Percentiles rank a stretch among this genome's conserved stretches.
These are phyloP conservation scores for Nasturtium officinale DNA, from an alignment of 345 rosid genomes.

Conservation along the genomic window DNA sequence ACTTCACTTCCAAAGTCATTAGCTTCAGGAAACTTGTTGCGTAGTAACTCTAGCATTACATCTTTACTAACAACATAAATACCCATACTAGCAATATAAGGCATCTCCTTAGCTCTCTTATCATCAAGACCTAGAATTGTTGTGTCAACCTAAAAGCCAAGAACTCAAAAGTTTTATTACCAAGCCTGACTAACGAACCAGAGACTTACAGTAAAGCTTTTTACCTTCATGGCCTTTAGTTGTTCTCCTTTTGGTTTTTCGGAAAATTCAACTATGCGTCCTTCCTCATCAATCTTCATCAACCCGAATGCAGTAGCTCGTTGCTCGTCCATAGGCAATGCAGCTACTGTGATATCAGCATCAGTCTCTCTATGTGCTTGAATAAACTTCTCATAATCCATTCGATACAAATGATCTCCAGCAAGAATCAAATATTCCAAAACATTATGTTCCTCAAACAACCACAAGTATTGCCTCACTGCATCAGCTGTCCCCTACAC, in stretches of 20 bases:
- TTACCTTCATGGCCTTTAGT: slow-evolving; percentile 85
- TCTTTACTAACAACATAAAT: slow-evolving; percentile 91
- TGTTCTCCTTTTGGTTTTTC: slow-evolving; percentile 97
- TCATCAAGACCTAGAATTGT: slow-evolving; percentile 94
- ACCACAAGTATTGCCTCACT: slow-evolving; percentile 92
- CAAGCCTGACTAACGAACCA: neutral
- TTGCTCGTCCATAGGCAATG: slow-evolving; percentile 88
- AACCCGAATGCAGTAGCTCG: slow-evolving; percentile 94
- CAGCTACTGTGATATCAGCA: slow-evolving; percentile 98
- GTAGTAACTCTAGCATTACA: slow-evolving; percentile 79
- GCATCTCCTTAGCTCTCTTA: slow-evolving; percentile 91
- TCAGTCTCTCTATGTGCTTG: slow-evolving; percentile 97
- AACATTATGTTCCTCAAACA: slow-evolving; percentile 95
- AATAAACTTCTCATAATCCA: slow-evolving; percentile 95
- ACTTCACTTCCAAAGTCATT: slow-evolving; percentile 99
- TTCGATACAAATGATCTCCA: slow-evolving; percentile 91
- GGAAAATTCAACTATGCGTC: slow-evolving; percentile 87
- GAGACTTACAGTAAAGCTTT: neutral
- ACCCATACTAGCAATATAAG: slow-evolving; percentile 99
- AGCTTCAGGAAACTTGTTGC: slow-evolving; percentile 92
- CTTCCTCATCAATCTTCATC: slow-evolving; percentile 98
- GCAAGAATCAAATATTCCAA: slow-evolving; percentile 90
- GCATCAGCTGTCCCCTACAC: slow-evolving; percentile 98
- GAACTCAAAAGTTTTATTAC: neutral
- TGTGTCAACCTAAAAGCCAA: slow-evolving; percentile 71